phyloP scores from a whole-genome alignment of 169 alveolate genomes.

The Plasmodium vivax region DNA sequence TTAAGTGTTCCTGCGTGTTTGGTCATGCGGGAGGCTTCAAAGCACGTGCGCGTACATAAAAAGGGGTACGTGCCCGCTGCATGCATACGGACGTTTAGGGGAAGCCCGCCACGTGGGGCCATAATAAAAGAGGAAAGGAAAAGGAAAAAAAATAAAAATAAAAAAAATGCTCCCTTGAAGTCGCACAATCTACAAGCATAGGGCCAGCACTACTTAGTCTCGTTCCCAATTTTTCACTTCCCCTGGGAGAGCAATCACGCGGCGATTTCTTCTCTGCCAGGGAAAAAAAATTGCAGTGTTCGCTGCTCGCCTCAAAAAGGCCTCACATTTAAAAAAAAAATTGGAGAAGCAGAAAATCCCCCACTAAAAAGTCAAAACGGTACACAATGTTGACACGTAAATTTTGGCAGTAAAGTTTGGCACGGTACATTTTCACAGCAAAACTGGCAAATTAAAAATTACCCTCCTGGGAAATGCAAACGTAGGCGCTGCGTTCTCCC shows the following conservation, averaged over 20 bases:
- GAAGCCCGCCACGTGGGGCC: not conserved
- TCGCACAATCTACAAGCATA: not conserved
- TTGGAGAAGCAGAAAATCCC: not conserved
- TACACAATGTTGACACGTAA: not conserved
- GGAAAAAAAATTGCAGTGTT: not conserved
- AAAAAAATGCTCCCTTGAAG: not conserved
- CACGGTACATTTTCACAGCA: not conserved
- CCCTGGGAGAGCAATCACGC: not conserved
- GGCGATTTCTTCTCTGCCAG: not conserved
- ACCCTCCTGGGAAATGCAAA: not conserved
- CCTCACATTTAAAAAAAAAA: not conserved
- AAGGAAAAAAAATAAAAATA: too few relatives aligned
- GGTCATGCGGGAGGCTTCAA: not conserved
- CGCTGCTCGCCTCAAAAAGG: not conserved
- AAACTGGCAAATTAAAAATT: not conserved
- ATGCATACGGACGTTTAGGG: not conserved
- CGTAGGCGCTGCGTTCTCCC: not conserved
- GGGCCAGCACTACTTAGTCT: not conserved
- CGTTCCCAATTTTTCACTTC: not conserved
- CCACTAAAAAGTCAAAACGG: not conserved
- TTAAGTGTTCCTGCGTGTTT: not conserved
- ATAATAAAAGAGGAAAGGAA: not conserved
- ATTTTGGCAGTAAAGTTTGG: not conserved
- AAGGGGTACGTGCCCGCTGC: not conserved
- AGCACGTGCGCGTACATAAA: not conserved